Conservation (phyloP, 768 basidiomycete genomes). For the Mycena chlorophos region DNA sequence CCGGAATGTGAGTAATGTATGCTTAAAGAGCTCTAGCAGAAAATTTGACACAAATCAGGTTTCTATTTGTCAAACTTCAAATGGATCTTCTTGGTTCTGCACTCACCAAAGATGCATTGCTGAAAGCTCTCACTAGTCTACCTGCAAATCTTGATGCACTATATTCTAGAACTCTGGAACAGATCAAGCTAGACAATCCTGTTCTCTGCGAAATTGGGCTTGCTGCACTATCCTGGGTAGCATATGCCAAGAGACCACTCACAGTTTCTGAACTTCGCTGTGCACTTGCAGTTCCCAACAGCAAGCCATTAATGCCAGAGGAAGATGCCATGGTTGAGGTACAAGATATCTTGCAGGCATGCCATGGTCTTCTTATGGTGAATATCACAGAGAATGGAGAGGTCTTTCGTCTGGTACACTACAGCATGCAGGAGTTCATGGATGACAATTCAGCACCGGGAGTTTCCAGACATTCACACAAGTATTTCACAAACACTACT, state of each 20-base stretch:
- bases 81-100: background rate
- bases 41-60: too few species aligned
- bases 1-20: background rate
- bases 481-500: too few species aligned
- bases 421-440: too few species aligned
- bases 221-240: background rate
- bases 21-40: too few species aligned
- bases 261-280: background rate
- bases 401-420: too few species aligned
- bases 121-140: background rate
- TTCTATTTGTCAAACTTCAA: background rate
- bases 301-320: background rate
- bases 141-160: background rate
- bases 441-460: too few species aligned
- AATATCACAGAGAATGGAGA: too few species aligned
- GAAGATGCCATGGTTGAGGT: background rate
- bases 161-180: background rate
- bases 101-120: background rate
- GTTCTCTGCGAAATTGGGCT: background rate
- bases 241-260: background rate
- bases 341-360: background rate
- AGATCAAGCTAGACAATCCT: background rate
- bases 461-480: too few species aligned
- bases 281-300: background rate
- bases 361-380: background rate